A percentile compares a stretch with the other conserved stretches of the same genome.
Conservation (phyloP, 805 yeast genomes). For the Monosporozyma solicola region DNA sequence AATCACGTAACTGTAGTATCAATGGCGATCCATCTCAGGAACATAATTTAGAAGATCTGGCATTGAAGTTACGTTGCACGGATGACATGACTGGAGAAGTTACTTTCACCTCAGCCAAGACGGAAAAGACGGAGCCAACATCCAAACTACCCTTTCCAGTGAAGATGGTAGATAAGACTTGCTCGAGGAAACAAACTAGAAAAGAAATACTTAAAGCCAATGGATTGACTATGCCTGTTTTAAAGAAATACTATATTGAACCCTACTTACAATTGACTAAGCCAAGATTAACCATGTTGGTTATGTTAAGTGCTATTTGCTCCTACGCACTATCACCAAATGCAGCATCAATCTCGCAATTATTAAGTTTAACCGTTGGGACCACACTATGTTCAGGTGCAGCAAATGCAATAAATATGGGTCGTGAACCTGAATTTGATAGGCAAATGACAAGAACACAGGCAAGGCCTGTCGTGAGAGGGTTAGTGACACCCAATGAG, state of each 20-base stretch:
- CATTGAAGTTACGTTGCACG: conserved; percentile 27
- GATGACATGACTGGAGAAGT: conserved; percentile 18
- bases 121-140: not conserved
- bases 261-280: conserved; percentile 80
- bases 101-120: not conserved
- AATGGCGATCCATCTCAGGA: not conserved
- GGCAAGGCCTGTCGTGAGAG: conserved; percentile 83
- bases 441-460: conserved; percentile 80
- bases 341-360: conserved; percentile 61
- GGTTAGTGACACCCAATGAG: conserved; percentile 61
- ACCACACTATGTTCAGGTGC: conserved; percentile 85
- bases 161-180: conserved; percentile 30
- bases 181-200: conserved; percentile 1
- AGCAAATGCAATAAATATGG: conserved; percentile 97
- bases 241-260: conserved; percentile 35
- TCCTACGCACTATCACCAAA: conserved; percentile 88
- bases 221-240: conserved; percentile 8
- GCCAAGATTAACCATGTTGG: conserved; percentile 79
- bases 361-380: conserved; percentile 69
- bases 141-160: conserved; percentile 45
- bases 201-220: not conserved
- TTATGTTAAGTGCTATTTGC: conserved; percentile 85
- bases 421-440: conserved; percentile 87
- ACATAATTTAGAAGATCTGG: conserved; percentile 5
- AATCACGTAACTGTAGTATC: not conserved